Percentiles rank a stretch among this genome's conserved stretches.
These are phyloP conservation scores for Ophiosphaerella korrae DNA, from an alignment of 2,329 filamentous ascomycete genomes.

Conservation along the genomic window DNA sequence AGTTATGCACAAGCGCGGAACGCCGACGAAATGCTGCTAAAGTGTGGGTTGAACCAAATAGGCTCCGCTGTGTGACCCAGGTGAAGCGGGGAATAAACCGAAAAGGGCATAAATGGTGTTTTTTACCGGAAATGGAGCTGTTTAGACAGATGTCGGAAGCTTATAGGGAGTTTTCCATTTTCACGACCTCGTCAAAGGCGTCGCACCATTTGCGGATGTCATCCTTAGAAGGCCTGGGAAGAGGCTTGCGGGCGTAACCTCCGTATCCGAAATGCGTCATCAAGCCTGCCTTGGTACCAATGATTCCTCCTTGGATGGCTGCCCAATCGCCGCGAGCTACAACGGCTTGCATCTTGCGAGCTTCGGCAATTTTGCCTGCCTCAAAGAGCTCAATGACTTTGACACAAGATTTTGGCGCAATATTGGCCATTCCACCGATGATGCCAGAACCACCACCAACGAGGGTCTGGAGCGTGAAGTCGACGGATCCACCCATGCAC, in stretches of 20 bases:
- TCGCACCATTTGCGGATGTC: constrained; percentile 49
- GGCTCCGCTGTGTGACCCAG: not conserved
- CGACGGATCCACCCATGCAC: constrained; percentile 73
- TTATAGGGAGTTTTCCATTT: constrained; percentile 48
- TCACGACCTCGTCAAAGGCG: constrained; percentile 53
- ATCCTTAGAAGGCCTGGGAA: constrained; percentile 55
- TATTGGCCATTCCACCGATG: constrained; percentile 73
- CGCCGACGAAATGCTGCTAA: constrained; percentile 20
- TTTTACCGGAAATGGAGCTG: constrained; percentile 7
- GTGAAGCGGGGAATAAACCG: not conserved
- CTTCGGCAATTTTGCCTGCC: constrained; percentile 64
- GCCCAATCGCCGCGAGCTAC: constrained; percentile 72
- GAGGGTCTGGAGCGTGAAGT: constrained; percentile 74
- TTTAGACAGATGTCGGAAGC: not conserved
- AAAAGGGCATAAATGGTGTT: constrained; percentile 4
- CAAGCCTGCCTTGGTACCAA: constrained; percentile 70
- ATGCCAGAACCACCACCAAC: constrained; percentile 73
- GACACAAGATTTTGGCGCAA: constrained; percentile 70
- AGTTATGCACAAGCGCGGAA: constrained; percentile 31
- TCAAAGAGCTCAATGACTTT: constrained; percentile 65
- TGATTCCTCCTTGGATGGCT: constrained; percentile 70
- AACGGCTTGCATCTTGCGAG: constrained; percentile 67
- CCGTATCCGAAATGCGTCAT: constrained; percentile 69
- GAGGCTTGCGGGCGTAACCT: constrained; percentile 63
- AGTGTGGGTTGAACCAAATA: not conserved